phyloP scores from a whole-genome alignment of 371 early-diverging fungal species.

The Apophysomyces trapeziformis region DNA sequence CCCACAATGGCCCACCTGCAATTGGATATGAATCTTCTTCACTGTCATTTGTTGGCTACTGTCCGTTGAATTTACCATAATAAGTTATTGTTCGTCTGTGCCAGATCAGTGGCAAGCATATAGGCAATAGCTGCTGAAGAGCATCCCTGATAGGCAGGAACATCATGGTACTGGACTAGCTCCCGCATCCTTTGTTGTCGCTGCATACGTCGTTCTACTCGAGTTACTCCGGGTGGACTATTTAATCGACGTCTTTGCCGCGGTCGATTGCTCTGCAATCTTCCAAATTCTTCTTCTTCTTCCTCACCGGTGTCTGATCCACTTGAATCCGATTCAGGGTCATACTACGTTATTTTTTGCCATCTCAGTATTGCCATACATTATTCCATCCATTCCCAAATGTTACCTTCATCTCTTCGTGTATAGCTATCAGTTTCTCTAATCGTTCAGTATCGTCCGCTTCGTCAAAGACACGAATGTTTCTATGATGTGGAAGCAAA shows the following conservation, averaged over 20 bases:
- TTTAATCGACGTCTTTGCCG: conserved; percentile 40
- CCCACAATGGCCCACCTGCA: conserved; percentile 74
- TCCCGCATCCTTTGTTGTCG: conserved; percentile 34
- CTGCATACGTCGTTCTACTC: conserved; percentile 18
- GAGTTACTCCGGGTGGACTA: conserved; percentile 18
- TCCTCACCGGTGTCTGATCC: conserved; percentile 21
- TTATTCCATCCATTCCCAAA: conserved; percentile 5
- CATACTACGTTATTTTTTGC: conserved; percentile 13
- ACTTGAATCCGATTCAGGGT: conserved; percentile 13
- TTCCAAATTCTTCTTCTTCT: conserved; percentile 24
- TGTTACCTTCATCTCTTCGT: conserved; percentile 64
- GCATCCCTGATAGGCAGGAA: conserved; percentile 61
- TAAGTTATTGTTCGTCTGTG: conserved; percentile 59
- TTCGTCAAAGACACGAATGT: conserved; percentile 81
- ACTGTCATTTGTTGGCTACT: neutral
- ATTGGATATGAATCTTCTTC: neutral
- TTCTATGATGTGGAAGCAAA: conserved; percentile 61
- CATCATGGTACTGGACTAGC: conserved; percentile 60
- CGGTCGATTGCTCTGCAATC: conserved; percentile 27
- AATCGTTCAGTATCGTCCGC: conserved; percentile 70
- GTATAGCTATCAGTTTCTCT: conserved; percentile 66
- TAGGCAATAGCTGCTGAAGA: conserved; percentile 63
- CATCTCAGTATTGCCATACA: conserved; percentile 10
- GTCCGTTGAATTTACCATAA: conserved; percentile 53
- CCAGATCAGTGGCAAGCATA: conserved; percentile 58